Evolutionary conservation across 1,284 basidiomycete genomes (phyloP).

Genomic region (Boletellus deceptivus): DNA sequence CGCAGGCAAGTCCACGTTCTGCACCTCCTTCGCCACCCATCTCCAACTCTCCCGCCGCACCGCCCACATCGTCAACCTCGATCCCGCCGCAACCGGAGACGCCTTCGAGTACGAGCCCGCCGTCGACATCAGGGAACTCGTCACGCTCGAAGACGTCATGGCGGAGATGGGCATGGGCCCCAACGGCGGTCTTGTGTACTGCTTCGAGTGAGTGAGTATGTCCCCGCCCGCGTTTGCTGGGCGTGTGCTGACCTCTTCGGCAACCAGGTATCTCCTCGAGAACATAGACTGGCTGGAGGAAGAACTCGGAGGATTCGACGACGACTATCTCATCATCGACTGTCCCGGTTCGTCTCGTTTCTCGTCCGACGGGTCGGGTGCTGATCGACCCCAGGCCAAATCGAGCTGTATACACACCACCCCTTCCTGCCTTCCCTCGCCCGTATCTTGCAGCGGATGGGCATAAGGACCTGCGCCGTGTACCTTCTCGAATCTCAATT

Average conservation of each 20-base stretch:
- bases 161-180: constrained; percentile 93
- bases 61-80: constrained; percentile 95
- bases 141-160: constrained; percentile 97
- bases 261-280: constrained; percentile 85
- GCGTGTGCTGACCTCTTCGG: not conserved
- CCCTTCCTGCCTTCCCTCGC: constrained; percentile 92
- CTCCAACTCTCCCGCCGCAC: constrained; percentile 81
- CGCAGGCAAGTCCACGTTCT: constrained; percentile 97
- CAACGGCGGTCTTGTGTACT: constrained; percentile 96
- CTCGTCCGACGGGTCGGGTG: not conserved
- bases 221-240: not conserved
- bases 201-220: constrained; percentile 93
- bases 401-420: constrained; percentile 98
- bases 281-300: constrained; percentile 99
- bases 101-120: constrained; percentile 92
- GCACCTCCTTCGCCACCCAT: constrained; percentile 87
- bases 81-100: constrained; percentile 86
- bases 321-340: constrained; percentile 98
- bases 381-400: constrained; percentile 69
- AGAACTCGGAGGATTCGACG: constrained; percentile 90
- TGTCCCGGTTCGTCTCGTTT: constrained; percentile 74
- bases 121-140: constrained; percentile 93
- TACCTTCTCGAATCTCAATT: constrained; percentile 98
- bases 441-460: constrained; percentile 65
- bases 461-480: constrained; percentile 76